Conservation (phyloP, 352 stramenopile species). For the Phytophthora hibernalis region DNA sequence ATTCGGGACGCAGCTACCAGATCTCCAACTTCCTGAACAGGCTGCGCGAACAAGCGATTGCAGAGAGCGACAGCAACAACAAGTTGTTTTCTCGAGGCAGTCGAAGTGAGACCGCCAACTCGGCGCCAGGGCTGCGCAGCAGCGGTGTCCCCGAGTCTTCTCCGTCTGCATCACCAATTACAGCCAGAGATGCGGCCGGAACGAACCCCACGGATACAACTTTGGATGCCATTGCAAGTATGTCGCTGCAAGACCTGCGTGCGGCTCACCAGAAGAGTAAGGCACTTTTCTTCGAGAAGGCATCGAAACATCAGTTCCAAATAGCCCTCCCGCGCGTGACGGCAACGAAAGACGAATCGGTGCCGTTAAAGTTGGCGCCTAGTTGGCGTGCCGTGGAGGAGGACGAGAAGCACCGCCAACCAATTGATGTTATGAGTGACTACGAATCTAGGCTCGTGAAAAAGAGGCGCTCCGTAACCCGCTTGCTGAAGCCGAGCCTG, state of each 20-base stretch:
- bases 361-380: constrained; percentile 57
- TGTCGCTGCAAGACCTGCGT: constrained; percentile 72
- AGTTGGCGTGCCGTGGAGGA: constrained; percentile 72
- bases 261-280: constrained; percentile 60
- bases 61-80: constrained; percentile 83
- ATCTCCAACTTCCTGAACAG: constrained; percentile 82
- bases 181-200: constrained; percentile 31
- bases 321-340: constrained; percentile 42
- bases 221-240: constrained; percentile 66
- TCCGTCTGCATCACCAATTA: constrained; percentile 43
- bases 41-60: constrained; percentile 74
- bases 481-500: constrained; percentile 81
- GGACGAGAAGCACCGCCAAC: constrained; percentile 84
- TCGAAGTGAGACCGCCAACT: constrained; percentile 32
- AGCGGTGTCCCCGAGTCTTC: constrained; percentile 46
- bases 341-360: constrained; percentile 22
- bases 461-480: constrained; percentile 89
- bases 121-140: constrained; percentile 13
- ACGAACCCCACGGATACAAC: constrained; percentile 37
- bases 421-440: constrained; percentile 90
- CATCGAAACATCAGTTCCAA: constrained; percentile 46
- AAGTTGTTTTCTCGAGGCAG: constrained; percentile 65
- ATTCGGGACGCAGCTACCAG: constrained; percentile 85
- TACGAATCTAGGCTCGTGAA: constrained; percentile 89
- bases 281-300: constrained; percentile 59